A percentile compares a stretch with the other conserved stretches of the same genome.
Evolutionary conservation across 306 rosid genomes (phyloP).

Genomic region (Quercus mongolica): DNA sequence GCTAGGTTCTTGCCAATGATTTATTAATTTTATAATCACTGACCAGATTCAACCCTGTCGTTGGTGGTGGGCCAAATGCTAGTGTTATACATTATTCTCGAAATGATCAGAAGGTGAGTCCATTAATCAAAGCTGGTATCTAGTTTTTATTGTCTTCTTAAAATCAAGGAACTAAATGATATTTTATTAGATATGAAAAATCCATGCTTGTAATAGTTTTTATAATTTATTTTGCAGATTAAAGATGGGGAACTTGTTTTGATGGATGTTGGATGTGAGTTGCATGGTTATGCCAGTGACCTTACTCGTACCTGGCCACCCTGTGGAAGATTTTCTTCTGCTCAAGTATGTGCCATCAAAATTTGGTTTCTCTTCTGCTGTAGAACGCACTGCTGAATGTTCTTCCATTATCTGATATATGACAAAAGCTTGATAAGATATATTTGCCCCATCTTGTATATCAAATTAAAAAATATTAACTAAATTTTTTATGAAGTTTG

Average conservation of each 20-base stretch:
- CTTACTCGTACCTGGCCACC: slow-evolving; percentile 98
- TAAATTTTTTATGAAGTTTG: slow-evolving; percentile 1
- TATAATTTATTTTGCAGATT: slow-evolving; percentile 53
- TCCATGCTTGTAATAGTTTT: neutral
- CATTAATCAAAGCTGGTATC: slow-evolving; percentile 4
- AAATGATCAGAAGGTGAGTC: slow-evolving; percentile 84
- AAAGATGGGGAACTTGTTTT: slow-evolving; percentile 86
- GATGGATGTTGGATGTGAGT: slow-evolving; percentile 96
- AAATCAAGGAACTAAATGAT: neutral
- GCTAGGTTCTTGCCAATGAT: slow-evolving; percentile 9
- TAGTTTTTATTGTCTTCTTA: neutral
- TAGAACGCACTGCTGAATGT: slow-evolving; percentile 36
- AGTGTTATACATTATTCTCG: slow-evolving; percentile 86
- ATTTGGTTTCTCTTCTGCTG: slow-evolving; percentile 57
- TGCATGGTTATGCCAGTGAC: slow-evolving; percentile 90
- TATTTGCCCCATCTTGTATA: neutral
- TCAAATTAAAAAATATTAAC: neutral
- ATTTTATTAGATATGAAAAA: neutral
- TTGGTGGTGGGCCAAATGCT: slow-evolving; percentile 92
- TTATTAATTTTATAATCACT: slow-evolving; percentile 14
- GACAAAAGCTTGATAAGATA: slow-evolving; percentile 3
- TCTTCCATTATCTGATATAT: slow-evolving; percentile 7
- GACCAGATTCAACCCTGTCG: slow-evolving; percentile 89
- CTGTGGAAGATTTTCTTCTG: slow-evolving; percentile 78
- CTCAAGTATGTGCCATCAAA: slow-evolving; percentile 45